Evolutionary conservation across 768 basidiomycete genomes (phyloP).

Genomic region (Hygrophorus pudorinus): DNA sequence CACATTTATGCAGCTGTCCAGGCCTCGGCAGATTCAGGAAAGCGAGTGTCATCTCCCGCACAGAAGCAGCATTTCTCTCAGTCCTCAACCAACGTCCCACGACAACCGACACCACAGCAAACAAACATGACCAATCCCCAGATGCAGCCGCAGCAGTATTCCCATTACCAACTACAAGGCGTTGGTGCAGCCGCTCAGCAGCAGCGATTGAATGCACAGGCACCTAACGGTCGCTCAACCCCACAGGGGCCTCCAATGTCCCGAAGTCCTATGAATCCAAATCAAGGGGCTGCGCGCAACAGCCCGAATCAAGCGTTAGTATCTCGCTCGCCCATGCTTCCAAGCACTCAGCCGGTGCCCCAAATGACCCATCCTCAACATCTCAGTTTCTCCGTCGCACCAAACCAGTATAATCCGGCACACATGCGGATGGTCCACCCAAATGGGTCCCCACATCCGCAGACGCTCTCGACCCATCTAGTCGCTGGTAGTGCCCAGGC

Average conservation of each 20-base stretch:
- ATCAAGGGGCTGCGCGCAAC: constrained; percentile 15
- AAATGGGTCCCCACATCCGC: constrained; percentile 13
- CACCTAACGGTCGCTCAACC: constrained; percentile 20
- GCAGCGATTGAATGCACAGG: constrained; percentile 2
- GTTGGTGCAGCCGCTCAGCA: constrained; percentile 5
- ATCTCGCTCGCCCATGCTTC: constrained; percentile 21
- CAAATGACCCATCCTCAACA: constrained; percentile 14
- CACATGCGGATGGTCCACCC: constrained; percentile 23
- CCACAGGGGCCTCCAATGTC: constrained; percentile 16
- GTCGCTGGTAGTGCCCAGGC: constrained; percentile 15
- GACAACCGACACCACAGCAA: constrained; percentile 3
- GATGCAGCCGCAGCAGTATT: constrained; percentile 10
- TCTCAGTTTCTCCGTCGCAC: constrained; percentile 16
- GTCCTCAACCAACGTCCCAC: constrained; percentile 5
- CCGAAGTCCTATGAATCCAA: constrained; percentile 12
- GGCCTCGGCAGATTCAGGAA: not conserved
- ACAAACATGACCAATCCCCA: constrained; percentile 8
- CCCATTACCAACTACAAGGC: constrained; percentile 9
- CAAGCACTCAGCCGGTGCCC: constrained; percentile 17
- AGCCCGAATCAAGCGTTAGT: constrained; percentile 29
- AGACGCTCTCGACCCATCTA: constrained; percentile 13
- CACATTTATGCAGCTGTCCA: too few species aligned
- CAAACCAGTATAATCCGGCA: constrained; percentile 23
- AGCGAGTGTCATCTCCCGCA: not conserved
- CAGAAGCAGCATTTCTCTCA: not conserved